Base-by-base conservation (phyloP, 108 stramenopile species). In the Nitzschia inconspicua region DNA sequence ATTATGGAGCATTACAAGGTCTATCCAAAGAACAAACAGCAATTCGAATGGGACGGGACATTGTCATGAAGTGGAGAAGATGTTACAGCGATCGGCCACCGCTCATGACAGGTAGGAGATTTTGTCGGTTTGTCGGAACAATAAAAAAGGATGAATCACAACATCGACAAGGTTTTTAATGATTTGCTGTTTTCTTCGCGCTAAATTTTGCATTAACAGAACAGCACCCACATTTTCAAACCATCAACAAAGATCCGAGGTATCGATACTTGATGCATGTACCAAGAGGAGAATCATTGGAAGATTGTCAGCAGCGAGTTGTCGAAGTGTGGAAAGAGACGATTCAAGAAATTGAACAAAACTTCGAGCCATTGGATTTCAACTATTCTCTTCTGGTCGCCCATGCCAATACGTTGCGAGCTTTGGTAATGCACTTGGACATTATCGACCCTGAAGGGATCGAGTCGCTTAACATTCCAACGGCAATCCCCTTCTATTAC, bases 401-500 rank as follows among this genome's bases (percentile, higher is more conserved):
- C n/a, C n/a, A n/a, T n/a, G n/a, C n/a, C n/a, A n/a, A n/a, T n/a
- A n/a, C n/a, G n/a, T n/a, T n/a, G n/a, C n/a, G n/a, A n/a, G n/a
- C n/a, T n/a, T n/a, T n/a, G n/a, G n/a, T n/a, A 11, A 73, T 66
- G 64, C 73, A 80, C 63, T 16, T 86, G 32, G 85, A 86, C 41
- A 50, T 42, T 23, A 62, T 86, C 9, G 29, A 37, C 2, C 58
- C 43, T 22, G 66, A 75, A 31, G 66, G 76, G 39, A 76, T 86
- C 35, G 70, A 59, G 23, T 28, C 60, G 44, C 62, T 86, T 30
- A 71, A 83, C 51, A 63, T 86, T 39, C 85, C 85, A 2, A 83
- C 78, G 7, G 68, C 66, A 20, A 72, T 83, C n/a, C 85, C 85
- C 27, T 66, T 82, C 22, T 62, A 78, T 29, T 86, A 83, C 67